A percentile compares a stretch with the other conserved stretches of the same genome.
phyloP scores from a whole-genome alignment of 352 stramenopile species.

The Phytopythium vexans region DNA sequence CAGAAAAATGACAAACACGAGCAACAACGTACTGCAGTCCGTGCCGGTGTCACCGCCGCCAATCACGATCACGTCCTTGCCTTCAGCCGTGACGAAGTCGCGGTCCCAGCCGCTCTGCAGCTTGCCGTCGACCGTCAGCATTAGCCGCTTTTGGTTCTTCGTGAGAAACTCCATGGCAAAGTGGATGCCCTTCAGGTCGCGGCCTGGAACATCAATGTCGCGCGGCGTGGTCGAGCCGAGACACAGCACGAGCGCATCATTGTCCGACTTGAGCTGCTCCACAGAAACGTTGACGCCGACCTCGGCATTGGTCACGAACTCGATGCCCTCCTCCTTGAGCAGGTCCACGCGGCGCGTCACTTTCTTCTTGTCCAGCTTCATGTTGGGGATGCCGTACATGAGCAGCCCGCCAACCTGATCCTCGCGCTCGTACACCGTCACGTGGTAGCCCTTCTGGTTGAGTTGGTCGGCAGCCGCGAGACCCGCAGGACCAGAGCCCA shows the following conservation, averaged over 20 bases:
- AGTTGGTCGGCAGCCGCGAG: slow-evolving; percentile 95
- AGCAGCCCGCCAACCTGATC: slow-evolving; percentile 95
- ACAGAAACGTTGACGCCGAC: slow-evolving; percentile 89
- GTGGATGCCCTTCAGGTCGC: slow-evolving; percentile 94
- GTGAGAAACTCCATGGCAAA: slow-evolving; percentile 98
- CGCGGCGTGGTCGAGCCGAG: slow-evolving; percentile 94
- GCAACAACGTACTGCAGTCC: slow-evolving; percentile 87
- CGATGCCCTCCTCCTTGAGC: slow-evolving; percentile 94
- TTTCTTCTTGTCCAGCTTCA: slow-evolving; percentile 98
- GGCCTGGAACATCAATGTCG: slow-evolving; percentile 86
- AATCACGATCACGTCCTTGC: slow-evolving; percentile 98
- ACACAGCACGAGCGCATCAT: slow-evolving; percentile 94
- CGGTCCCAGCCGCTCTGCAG: slow-evolving; percentile 95
- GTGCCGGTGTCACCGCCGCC: slow-evolving; percentile 96
- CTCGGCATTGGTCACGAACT: slow-evolving; percentile 96
- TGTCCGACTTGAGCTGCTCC: slow-evolving; percentile 55
- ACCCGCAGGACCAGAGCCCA: slow-evolving; percentile 92
- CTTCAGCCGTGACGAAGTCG: slow-evolving; percentile 95
- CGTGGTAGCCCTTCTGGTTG: slow-evolving; percentile 97
- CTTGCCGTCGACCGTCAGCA: slow-evolving; percentile 94
- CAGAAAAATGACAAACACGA: neutral
- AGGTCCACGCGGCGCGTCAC: slow-evolving; percentile 94
- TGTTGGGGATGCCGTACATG: slow-evolving; percentile 99
- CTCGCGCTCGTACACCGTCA: slow-evolving; percentile 96
- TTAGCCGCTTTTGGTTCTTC: slow-evolving; percentile 96